Conservation (phyloP, 164 flowering plant genomes). For the Kalanchoe fedtschenkoi region DNA sequence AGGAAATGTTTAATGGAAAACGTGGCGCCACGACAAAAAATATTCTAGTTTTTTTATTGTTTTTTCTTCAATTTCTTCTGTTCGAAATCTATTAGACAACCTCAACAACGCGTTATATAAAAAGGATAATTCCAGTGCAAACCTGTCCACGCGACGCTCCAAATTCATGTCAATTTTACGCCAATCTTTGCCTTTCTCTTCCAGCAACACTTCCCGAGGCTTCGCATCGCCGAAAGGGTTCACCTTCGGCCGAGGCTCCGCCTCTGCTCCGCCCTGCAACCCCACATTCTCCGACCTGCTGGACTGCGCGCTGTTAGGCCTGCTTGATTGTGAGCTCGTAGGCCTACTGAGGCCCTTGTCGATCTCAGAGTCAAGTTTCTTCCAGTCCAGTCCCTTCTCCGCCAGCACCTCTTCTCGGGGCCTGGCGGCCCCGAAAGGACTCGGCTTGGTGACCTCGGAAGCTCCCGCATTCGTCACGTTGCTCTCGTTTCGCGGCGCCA, state of each 20-base stretch:
- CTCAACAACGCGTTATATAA: background rate
- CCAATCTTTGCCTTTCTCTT: slow-evolving; percentile 78
- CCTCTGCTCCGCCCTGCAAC: background rate
- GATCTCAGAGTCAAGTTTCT: slow-evolving; percentile 81
- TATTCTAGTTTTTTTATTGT: background rate
- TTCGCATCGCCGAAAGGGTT: slow-evolving; percentile 94
- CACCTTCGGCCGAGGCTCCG: slow-evolving; percentile 16
- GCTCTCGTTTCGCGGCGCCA: slow-evolving; percentile 62
- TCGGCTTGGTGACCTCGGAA: slow-evolving; percentile 18
- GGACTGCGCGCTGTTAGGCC: background rate
- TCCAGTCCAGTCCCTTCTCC: slow-evolving; percentile 86
- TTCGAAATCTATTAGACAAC: background rate
- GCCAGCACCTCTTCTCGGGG: slow-evolving; percentile 92
- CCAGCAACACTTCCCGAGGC: slow-evolving; percentile 74
- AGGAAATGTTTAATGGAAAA: background rate
- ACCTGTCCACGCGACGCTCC: slow-evolving; percentile 81
- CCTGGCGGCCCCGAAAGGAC: slow-evolving; percentile 87
- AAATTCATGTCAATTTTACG: slow-evolving; percentile 78
- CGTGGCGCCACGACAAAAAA: background rate
- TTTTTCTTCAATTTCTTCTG: background rate
- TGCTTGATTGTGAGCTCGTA: slow-evolving; percentile 4
- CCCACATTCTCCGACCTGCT: background rate
- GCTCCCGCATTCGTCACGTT: slow-evolving; percentile 32
- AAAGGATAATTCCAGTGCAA: background rate
- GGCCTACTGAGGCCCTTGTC: slow-evolving; percentile 30